Percentiles rank a stretch among this genome's conserved stretches.
Evolutionary conservation across 2,329 filamentous ascomycete genomes (phyloP).

Genomic region (Fusarium torreyae): DNA sequence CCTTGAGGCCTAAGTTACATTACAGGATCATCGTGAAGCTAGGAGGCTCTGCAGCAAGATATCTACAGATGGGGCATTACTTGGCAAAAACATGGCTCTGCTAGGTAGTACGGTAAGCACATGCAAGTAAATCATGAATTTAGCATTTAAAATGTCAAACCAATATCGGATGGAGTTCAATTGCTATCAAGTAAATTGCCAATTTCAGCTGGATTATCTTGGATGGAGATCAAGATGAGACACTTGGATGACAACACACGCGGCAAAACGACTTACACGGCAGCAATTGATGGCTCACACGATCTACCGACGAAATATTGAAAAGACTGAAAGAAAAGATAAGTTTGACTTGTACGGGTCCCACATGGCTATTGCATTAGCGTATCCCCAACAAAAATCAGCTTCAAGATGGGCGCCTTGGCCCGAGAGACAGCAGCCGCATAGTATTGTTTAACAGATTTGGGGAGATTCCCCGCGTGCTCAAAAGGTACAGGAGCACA

Average conservation of each 20-base stretch:
- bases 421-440: conserved; percentile 22
- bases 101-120: not conserved
- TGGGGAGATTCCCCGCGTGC: conserved; percentile 37
- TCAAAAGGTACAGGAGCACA: not conserved
- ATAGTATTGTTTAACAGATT: conserved; percentile 42
- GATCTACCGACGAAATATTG: not conserved
- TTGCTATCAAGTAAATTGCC: not conserved
- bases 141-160: not conserved
- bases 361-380: conserved; percentile 48
- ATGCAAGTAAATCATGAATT: not conserved
- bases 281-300: conserved; percentile 15
- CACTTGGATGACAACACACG: conserved; percentile 19
- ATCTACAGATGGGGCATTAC: not conserved
- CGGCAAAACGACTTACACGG: conserved; percentile 19
- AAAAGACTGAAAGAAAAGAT: conserved; percentile 1
- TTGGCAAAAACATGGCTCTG: not conserved
- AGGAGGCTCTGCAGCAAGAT: not conserved
- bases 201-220: too few species aligned
- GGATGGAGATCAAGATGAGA: not conserved
- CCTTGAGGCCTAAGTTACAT: not conserved
- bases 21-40: not conserved
- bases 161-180: not conserved
- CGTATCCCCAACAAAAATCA: conserved; percentile 52
- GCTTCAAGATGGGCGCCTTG: conserved; percentile 20
- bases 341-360: conserved; percentile 25